A percentile compares a stretch with the other conserved stretches of the same genome.
Evolutionary conservation across 2,329 filamentous ascomycete species (phyloP).

Genomic region (Alternaria incomplexa): DNA sequence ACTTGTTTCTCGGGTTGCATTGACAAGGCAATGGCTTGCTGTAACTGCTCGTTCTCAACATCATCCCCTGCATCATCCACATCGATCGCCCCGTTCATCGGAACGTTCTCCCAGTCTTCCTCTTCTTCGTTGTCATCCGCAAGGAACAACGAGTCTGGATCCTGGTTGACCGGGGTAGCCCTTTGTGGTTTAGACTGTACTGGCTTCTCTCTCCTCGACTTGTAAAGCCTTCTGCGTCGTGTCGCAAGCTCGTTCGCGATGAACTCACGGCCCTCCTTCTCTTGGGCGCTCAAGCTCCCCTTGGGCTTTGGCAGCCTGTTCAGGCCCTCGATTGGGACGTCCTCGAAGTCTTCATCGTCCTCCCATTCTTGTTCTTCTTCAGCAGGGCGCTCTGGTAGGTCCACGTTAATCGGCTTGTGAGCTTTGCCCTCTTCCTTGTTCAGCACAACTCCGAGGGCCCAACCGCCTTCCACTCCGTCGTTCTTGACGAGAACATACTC

Average conservation of each 20-base stretch:
- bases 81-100: conserved; percentile 57
- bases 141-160: conserved; percentile 64
- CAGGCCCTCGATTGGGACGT: conserved; percentile 87
- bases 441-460: conserved; percentile 92
- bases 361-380: conserved; percentile 69
- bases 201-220: conserved; percentile 44
- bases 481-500: conserved; percentile 98
- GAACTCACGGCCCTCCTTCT: conserved; percentile 44
- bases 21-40: conserved; percentile 83
- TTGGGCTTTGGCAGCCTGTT: conserved; percentile 76
- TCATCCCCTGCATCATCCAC: conserved; percentile 60
- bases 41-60: conserved; percentile 76
- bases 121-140: conserved; percentile 51
- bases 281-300: conserved; percentile 34
- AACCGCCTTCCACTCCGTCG: conserved; percentile 91
- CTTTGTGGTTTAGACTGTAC: conserved; percentile 20
- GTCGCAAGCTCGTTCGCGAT: conserved; percentile 49
- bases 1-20: conserved; percentile 64
- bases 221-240: conserved; percentile 56
- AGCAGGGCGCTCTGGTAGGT: conserved; percentile 60
- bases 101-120: conserved; percentile 51
- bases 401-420: conserved; percentile 91
- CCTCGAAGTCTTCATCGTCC: conserved; percentile 84
- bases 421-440: conserved; percentile 80
- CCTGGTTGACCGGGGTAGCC: conserved; percentile 35